Evolutionary conservation across 805 yeast genomes (phyloP), one percentile per base, ranked within the genome.

Genomic region (Saccharomyces kudriavzevii): DNA sequence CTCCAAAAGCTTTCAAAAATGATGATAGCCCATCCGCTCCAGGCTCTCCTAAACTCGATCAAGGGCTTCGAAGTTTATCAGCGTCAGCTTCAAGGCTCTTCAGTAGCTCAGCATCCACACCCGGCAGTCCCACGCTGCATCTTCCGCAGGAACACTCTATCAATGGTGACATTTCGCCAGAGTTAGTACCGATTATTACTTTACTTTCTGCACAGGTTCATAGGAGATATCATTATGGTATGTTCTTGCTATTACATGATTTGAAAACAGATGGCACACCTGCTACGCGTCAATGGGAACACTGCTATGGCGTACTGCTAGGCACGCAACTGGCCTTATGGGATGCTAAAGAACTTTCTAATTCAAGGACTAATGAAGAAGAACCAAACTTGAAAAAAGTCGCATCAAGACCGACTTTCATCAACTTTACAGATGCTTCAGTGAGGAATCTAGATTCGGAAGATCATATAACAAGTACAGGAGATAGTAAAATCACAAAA

Each of bases 261-360:
- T 73, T 87, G 60, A 83, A 84, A 63, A 81, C 87, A 25, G 96
- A 92, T 59, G 99, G 99, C 8, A 79, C 84, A 53, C 91, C 96
- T 0, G 83, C 85, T 0, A 87, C 85, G 50, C 76, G 97, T 48
- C 78, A 79, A 62, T 94, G 99, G 99, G 77, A 79, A 53, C 97
- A 94, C 70, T 96, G 91, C 26, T 94, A 87, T 68, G 98, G 96
- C 47, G 89, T 88, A 13, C 74, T 94, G 45, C 82, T 89, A 4
- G 99, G 99, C 20, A 88, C 89, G 54, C 96, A 92, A 63, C 73
- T 94, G 57, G 95, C 97, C 0, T 80, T 89, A 57, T 94, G 98
- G 97, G 90, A 90, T 66, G 89, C 89, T 2, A 82, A 81, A 43
- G 77, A 77, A 53, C 66, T 87, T 53, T 81, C 84, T 14, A 55